phyloP scores from a whole-genome alignment of 371 early-diverging fungal species.

The Syncephalastrum racemosum region DNA sequence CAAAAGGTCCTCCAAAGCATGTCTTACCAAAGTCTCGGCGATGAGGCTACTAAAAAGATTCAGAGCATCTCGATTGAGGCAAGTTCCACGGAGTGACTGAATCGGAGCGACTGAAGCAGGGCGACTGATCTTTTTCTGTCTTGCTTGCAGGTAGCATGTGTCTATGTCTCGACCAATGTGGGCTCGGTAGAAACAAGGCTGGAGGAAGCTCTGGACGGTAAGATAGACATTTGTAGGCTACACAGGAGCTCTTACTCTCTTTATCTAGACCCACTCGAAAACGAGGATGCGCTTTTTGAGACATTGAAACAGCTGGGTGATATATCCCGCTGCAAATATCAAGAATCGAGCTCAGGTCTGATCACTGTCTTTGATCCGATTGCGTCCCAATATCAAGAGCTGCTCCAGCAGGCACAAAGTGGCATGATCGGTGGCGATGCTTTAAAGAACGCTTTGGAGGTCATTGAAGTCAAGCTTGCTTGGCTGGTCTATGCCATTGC shows the following conservation, averaged over 20 bases:
- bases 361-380: constrained; percentile 63
- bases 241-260: neutral
- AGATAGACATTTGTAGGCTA: neutral
- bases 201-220: constrained; percentile 68
- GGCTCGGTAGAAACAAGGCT: constrained; percentile 58
- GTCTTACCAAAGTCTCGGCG: constrained; percentile 48
- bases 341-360: constrained; percentile 57
- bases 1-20: constrained; percentile 70
- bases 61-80: constrained; percentile 39
- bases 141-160: constrained; percentile 34
- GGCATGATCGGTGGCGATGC: constrained; percentile 32
- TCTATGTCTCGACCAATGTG: constrained; percentile 57
- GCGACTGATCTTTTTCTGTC: neutral
- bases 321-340: constrained; percentile 77
- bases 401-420: constrained; percentile 32
- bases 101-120: too few species aligned
- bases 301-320: constrained; percentile 75
- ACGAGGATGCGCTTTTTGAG: constrained; percentile 68
- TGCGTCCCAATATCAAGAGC: constrained; percentile 63
- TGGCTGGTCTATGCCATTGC: constrained; percentile 85
- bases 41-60: constrained; percentile 45
- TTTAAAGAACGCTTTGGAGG: constrained; percentile 46
- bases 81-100: constrained; percentile 6
- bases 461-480: constrained; percentile 70
- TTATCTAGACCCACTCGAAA: constrained; percentile 67